Base-by-base conservation (phyloP, 2,329 filamentous ascomycete genomes). In the Neopestalotiopsis clavispora region DNA sequence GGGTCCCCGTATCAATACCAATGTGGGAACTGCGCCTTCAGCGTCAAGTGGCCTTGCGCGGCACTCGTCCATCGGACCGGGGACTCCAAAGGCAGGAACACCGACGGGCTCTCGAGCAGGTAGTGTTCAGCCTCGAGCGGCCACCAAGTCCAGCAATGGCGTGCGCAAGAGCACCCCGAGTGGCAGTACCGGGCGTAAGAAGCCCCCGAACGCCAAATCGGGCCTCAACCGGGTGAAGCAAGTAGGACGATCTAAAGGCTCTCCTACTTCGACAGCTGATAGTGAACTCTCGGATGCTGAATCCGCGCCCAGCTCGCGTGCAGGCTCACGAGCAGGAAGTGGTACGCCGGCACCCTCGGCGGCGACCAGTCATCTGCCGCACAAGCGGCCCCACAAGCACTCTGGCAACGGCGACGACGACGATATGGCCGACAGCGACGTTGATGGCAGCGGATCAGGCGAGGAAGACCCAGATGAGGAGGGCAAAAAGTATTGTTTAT, bases 401-500 rank as follows among this genome's bases (percentile, higher is more conserved):
- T 38, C 20, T 23, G 42, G 32, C 6, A 20, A 28, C 1, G 66
- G 77, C 67, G 71, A 70, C 38, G 71, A 76, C 61, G 75, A 76
- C 68, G 75, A 75, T 69, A 75, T 77, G 69, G 78, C 76, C 30
- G 77, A 76, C 73, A 69, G 66, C 20, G 81, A 84, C 64, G 77
- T 76, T 56, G 81, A 85, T 40, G 83, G 84, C 66, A 85, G 90
- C 73, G 89, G 89, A 74, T 67, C 62, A 80, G 84, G 73, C 78
- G 84, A 79, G 72, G 85, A 89, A 28, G 90, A 94, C 64, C 92
- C 94, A 68, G 91, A 91, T 57, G 90, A 90, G 67, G 91, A 91
- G 71, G 92, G 94, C 80, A 91, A 92, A 77, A 93, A 94, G 79
- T 96, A 96, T 81, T 96, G 93, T 81, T 86, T 91, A 38, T 96